phyloP scores from a whole-genome alignment of 2,329 filamentous ascomycete genomes.

The Trematosphaeria pertusa region DNA sequence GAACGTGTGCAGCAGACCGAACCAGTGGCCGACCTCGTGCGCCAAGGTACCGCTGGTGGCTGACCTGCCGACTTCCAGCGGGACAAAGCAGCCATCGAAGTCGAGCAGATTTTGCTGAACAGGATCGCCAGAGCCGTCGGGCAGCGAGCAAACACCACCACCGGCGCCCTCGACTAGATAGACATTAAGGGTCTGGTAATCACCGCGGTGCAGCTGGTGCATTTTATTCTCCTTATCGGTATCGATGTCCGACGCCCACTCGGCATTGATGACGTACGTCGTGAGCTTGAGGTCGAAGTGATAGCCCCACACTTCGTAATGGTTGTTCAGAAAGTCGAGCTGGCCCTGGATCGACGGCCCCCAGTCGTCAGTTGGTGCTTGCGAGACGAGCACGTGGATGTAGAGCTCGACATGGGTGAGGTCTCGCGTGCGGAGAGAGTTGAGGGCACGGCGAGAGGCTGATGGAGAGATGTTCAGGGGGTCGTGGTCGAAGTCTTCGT shows the following conservation, averaged over 20 bases:
- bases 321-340: constrained; percentile 17
- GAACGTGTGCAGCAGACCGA: constrained; percentile 41
- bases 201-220: constrained; percentile 61
- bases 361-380: constrained; percentile 14
- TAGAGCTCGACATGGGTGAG: constrained; percentile 16
- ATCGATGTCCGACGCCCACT: constrained; percentile 23
- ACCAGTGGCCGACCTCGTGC: constrained; percentile 38
- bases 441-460: constrained; percentile 12
- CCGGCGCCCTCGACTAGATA: constrained; percentile 60
- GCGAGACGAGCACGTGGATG: constrained; percentile 17
- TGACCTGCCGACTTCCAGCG: constrained; percentile 14
- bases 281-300: constrained; percentile 19
- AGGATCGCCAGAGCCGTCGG: constrained; percentile 8
- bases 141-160: constrained; percentile 46
- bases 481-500: constrained; percentile 20
- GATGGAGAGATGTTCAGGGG: constrained; percentile 17
- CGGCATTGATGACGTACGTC: constrained; percentile 14
- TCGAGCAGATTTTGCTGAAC: constrained; percentile 20
- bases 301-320: constrained; percentile 22
- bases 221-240: constrained; percentile 39
- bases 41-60: constrained; percentile 17
- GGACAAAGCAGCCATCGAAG: constrained; percentile 25
- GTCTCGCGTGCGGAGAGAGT: constrained; percentile 16
- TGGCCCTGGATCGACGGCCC: constrained; percentile 14
- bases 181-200: constrained; percentile 60